A percentile compares a stretch with the other conserved stretches of the same genome.
These are phyloP conservation scores for Acanthamoeba royreba DNA, from an alignment of 208 protist species.

Conservation along the genomic window DNA sequence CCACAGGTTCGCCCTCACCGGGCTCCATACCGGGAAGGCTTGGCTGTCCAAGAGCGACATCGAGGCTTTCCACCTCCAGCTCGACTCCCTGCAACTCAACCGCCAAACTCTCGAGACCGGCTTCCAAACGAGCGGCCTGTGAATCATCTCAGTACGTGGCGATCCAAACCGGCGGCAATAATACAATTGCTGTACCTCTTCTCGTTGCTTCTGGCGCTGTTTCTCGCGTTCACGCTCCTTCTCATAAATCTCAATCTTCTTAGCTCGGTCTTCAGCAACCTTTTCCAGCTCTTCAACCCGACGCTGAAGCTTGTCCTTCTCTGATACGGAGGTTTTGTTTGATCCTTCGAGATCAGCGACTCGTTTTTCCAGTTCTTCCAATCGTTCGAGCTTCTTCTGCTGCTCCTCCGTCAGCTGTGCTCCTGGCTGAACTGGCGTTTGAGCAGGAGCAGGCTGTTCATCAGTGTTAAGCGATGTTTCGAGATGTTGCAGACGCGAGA, in stretches of 20 bases:
- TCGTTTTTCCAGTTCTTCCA: neutral
- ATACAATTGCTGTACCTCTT: neutral
- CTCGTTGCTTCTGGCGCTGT: neutral
- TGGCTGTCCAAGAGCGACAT: neutral
- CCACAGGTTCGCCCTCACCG: neutral
- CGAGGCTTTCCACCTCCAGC: neutral
- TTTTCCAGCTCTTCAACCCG: neutral
- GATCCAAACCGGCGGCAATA: too few species aligned
- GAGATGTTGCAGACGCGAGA: neutral
- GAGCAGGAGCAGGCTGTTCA: too few species aligned
- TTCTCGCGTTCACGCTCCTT: neutral
- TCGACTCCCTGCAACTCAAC: neutral
- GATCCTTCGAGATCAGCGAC: neutral
- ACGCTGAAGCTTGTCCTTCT: neutral
- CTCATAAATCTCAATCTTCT: neutral
- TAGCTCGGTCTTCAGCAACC: neutral
- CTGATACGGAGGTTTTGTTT: neutral
- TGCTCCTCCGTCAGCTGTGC: neutral
- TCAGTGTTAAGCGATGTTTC: neutral
- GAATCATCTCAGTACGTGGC: neutral
- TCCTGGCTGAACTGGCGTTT: too few species aligned
- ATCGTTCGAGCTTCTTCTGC: neutral
- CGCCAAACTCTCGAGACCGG: neutral
- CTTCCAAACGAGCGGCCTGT: neutral
- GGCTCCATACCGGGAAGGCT: neutral